These are phyloP conservation scores for Keithomyces neogunnii DNA, from an alignment of 2,329 filamentous ascomycete genomes.

Conservation along the genomic window DNA sequence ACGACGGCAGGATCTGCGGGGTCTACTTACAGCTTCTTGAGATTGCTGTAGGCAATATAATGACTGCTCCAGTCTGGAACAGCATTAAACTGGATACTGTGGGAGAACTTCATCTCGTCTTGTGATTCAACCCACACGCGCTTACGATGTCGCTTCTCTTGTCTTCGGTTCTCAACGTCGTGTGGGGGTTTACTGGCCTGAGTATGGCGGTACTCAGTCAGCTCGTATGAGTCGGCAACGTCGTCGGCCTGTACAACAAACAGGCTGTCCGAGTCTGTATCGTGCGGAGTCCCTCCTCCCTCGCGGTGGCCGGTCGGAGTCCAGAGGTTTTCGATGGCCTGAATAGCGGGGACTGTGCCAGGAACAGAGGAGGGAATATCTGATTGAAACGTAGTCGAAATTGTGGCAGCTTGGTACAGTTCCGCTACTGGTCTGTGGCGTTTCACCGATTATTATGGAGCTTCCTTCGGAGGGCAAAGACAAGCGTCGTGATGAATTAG, in stretches of 20 bases:
- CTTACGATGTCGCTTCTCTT: slow-evolving; percentile 50
- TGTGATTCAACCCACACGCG: slow-evolving; percentile 60
- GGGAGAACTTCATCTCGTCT: slow-evolving; percentile 98
- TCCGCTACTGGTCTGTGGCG: neutral
- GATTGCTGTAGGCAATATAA: slow-evolving; percentile 96
- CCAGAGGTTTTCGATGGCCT: slow-evolving; percentile 13
- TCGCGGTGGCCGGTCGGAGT: slow-evolving; percentile 17
- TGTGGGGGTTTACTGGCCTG: slow-evolving; percentile 18
- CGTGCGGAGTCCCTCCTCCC: slow-evolving; percentile 26
- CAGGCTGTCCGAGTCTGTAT: slow-evolving; percentile 2
- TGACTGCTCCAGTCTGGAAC: slow-evolving; percentile 99
- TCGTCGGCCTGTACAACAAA: slow-evolving; percentile 1
- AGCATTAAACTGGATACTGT: slow-evolving; percentile 98
- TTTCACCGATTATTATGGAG: slow-evolving; percentile 4
- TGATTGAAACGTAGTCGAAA: slow-evolving; percentile 20
- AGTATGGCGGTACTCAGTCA: slow-evolving; percentile 30
- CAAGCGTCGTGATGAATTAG: neutral
- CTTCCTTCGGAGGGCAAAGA: neutral
- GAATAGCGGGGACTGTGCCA: slow-evolving; percentile 16
- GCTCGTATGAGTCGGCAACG: slow-evolving; percentile 27
- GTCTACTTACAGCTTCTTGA: slow-evolving; percentile 83
- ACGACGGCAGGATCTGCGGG: neutral
- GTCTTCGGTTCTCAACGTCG: slow-evolving; percentile 24
- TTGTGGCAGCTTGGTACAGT: slow-evolving; percentile 19
- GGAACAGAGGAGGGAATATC: slow-evolving; percentile 32